Conservation (phyloP, 441 rosid genomes). For the Gossypium schwendimanii region DNA sequence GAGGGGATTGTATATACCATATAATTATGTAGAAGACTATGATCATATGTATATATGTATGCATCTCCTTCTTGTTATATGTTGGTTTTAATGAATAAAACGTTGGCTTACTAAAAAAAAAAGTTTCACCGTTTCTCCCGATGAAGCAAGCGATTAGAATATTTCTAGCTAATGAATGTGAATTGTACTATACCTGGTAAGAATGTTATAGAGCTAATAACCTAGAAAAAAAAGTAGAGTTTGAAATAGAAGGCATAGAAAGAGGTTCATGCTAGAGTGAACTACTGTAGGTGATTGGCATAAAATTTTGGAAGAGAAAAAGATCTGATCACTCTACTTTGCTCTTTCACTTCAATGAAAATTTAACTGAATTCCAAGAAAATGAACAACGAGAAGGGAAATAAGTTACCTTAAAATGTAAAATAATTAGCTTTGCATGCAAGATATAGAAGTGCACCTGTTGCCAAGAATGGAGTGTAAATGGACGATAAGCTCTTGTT, state of each 20-base stretch:
- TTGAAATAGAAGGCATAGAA: background rate
- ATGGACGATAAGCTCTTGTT: background rate
- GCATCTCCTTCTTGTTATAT: no score
- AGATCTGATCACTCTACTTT: no score
- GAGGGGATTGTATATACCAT: background rate
- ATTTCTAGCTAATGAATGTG: background rate
- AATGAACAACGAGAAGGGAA: no score
- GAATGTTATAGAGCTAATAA: background rate
- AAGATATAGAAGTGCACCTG: background rate
- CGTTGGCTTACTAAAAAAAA: no score
- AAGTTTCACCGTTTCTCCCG: background rate
- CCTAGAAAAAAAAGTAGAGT: background rate
- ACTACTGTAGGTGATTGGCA: background rate
- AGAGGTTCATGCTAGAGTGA: no score
- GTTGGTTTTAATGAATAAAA: no score
- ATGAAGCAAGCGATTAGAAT: background rate
- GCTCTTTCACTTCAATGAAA: no score
- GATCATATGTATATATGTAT: no score
- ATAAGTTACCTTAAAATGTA: no score
- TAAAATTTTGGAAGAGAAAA: no score
- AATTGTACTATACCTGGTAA: background rate
- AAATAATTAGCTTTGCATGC: background rate
- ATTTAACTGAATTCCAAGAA: no score
- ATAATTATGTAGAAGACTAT: no score
- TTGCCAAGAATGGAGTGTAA: background rate